Evolutionary conservation across 2,329 filamentous ascomycete species (phyloP).

Genomic region (Macrophomina phaseolina): DNA sequence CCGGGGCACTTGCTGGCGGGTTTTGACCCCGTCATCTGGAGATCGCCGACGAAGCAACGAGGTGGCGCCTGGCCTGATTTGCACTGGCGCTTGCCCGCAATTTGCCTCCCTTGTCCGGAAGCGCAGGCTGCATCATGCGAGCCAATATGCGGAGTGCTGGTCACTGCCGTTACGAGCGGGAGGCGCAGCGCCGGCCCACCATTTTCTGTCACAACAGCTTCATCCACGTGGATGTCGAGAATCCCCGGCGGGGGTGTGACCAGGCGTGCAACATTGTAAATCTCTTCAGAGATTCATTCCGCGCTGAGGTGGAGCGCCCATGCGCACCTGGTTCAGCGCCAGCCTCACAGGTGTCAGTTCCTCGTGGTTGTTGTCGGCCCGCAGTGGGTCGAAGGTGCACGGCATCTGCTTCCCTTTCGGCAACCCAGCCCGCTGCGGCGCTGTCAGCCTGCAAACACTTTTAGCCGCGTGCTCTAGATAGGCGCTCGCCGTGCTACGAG

Average conservation of each 20-base stretch:
- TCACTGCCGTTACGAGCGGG: conserved; percentile 13
- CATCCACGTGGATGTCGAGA: conserved; percentile 11
- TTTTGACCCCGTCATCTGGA: conserved; percentile 21
- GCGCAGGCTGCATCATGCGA: conserved; percentile 15
- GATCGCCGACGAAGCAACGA: conserved; percentile 21
- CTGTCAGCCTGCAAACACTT: background rate
- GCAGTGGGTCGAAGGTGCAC: background rate
- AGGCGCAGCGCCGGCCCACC: conserved; percentile 8
- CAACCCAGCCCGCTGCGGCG: conserved; percentile 17
- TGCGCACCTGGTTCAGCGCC: background rate
- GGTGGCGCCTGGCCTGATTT: conserved; percentile 7
- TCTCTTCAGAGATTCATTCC: too few species aligned
- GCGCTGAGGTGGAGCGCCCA: background rate
- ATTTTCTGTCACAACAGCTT: background rate
- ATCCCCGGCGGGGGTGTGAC: background rate
- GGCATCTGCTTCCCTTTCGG: conserved; percentile 8
- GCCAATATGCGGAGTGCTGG: conserved; percentile 13
- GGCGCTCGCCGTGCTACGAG: background rate
- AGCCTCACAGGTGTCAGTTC: background rate
- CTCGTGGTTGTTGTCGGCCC: background rate
- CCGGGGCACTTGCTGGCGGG: conserved; percentile 9
- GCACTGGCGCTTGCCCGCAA: conserved; percentile 15
- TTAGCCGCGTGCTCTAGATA: conserved; percentile 15
- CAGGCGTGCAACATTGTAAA: background rate
- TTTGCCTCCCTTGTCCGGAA: conserved; percentile 8